phyloP scores from a whole-genome alignment of 2,329 filamentous ascomycete genomes.

The Chaetomiaceae sp. region DNA sequence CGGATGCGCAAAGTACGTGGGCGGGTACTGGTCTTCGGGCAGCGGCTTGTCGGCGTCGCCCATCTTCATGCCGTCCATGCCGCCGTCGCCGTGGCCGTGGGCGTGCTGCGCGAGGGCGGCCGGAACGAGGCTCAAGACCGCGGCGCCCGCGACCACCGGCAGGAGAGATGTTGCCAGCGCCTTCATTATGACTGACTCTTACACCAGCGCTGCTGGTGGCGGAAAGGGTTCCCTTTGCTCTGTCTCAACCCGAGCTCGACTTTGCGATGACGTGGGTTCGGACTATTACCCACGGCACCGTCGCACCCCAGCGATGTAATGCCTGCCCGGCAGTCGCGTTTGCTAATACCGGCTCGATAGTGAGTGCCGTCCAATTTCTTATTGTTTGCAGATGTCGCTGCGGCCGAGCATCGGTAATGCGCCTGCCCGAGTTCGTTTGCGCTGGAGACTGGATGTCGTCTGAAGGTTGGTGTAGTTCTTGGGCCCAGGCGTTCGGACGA shows the following conservation, averaged over 20 bases:
- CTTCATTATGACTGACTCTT: conserved; percentile 18
- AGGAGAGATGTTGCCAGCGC: conserved; percentile 18
- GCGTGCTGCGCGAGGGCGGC: conserved; percentile 32
- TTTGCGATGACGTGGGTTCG: too few relatives aligned
- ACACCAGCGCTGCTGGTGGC: not conserved
- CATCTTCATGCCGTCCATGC: conserved; percentile 27
- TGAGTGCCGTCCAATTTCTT: not conserved
- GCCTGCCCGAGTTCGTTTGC: too few relatives aligned
- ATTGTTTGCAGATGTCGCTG: not conserved
- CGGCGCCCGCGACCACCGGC: conserved; percentile 21
- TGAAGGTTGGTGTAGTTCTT: not conserved
- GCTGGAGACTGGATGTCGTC: not conserved
- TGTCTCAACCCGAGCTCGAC: not conserved
- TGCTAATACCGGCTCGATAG: not conserved
- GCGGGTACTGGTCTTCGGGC: conserved; percentile 34
- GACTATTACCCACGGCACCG: too few relatives aligned
- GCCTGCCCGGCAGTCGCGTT: not conserved
- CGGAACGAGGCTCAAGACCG: conserved; percentile 28
- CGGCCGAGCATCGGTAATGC: not conserved
- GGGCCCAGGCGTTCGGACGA: not conserved
- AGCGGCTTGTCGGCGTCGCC: conserved; percentile 27
- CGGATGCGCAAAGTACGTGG: conserved; percentile 57
- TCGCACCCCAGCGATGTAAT: too few relatives aligned
- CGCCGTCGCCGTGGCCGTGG: conserved; percentile 21
- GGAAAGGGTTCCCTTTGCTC: not conserved